Evolutionary conservation across 208 protist species (phyloP).

Genomic region (Strigomonas galati): DNA sequence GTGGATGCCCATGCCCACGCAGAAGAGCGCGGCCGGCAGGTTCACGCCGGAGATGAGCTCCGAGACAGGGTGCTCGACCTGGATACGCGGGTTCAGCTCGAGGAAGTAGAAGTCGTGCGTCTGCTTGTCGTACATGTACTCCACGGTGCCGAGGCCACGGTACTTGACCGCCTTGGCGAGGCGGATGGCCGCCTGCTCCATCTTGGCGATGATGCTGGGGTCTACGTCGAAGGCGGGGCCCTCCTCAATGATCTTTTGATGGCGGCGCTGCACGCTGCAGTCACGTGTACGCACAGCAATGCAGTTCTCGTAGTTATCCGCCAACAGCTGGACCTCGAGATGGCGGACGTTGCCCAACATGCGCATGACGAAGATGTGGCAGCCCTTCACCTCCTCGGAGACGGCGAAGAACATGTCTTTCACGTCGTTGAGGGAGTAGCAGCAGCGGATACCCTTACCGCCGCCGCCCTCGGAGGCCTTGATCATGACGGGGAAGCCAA

Average conservation of each 20-base stretch:
- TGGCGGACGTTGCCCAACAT: slow-evolving; percentile 92
- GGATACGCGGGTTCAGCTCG: slow-evolving; percentile 97
- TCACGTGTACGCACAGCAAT: slow-evolving; percentile 94
- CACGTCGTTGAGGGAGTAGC: slow-evolving; percentile 76
- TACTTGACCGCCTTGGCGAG: slow-evolving; percentile 94
- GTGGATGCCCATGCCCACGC: slow-evolving; percentile 97
- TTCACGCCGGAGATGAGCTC: slow-evolving; percentile 96
- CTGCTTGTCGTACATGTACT: slow-evolving; percentile 96
- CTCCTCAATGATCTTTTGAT: slow-evolving; percentile 99
- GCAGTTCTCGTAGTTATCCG: slow-evolving; percentile 92
- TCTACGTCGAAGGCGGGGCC: slow-evolving; percentile 90
- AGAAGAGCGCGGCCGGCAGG: slow-evolving; percentile 94
- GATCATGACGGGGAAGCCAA: slow-evolving; percentile 98
- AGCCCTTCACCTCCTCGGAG: slow-evolving; percentile 95
- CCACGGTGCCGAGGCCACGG: slow-evolving; percentile 94
- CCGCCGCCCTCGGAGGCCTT: slow-evolving; percentile 99
- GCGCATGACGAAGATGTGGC: slow-evolving; percentile 98
- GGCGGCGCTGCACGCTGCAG: slow-evolving; percentile 98
- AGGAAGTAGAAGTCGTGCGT: slow-evolving; percentile 94
- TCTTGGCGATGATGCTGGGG: slow-evolving; percentile 72
- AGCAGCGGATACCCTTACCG: slow-evolving; percentile 97
- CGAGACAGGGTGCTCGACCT: slow-evolving; percentile 98
- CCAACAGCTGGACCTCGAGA: slow-evolving; percentile 97
- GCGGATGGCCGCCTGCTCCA: slow-evolving; percentile 93
- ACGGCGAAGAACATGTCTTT: slow-evolving; percentile 85